These are phyloP conservation scores for Skeletonema costatum DNA, from an alignment of 108 stramenopile species.

Conservation along the genomic window DNA sequence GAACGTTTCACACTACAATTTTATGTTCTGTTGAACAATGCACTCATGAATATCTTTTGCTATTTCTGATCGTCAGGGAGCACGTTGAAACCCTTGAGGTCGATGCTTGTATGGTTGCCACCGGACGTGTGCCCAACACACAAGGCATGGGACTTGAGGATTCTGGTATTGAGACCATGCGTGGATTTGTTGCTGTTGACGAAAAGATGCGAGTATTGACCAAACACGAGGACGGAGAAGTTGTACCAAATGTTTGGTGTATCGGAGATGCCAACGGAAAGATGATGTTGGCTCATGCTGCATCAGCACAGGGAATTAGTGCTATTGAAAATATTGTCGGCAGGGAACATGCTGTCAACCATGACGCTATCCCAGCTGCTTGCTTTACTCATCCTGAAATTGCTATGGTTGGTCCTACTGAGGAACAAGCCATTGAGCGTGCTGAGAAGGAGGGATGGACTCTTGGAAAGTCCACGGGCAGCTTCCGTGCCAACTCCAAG, in stretches of 20 bases:
- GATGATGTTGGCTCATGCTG: constrained; percentile 99
- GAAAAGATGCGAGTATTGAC: constrained; percentile 96
- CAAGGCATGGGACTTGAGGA: constrained; percentile 91
- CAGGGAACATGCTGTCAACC: constrained; percentile 89
- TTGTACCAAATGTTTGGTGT: constrained; percentile 94
- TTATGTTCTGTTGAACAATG: background rate
- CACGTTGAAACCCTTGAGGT: constrained; percentile 97
- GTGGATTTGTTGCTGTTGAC: constrained; percentile 96
- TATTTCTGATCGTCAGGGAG: constrained; percentile 55
- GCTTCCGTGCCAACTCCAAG: constrained; percentile 98
- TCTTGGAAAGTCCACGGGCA: constrained; percentile 92
- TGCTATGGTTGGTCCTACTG: constrained; percentile 97
- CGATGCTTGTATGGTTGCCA: constrained; percentile 98
- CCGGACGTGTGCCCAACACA: constrained; percentile 97
- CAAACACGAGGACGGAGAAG: constrained; percentile 75
- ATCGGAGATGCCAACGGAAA: constrained; percentile 99
- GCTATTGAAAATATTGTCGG: constrained; percentile 98
- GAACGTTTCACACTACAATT: background rate
- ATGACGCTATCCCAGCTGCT: constrained; percentile 94
- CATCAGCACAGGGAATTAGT: constrained; percentile 95
- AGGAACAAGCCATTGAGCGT: constrained; percentile 92
- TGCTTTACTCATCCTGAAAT: constrained; percentile 99
- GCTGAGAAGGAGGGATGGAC: constrained; percentile 96
- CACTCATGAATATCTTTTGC: background rate
- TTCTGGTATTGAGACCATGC: constrained; percentile 87